Evolutionary conservation across 805 yeast species (phyloP).

Genomic region (Myxozyma nipponensis): DNA sequence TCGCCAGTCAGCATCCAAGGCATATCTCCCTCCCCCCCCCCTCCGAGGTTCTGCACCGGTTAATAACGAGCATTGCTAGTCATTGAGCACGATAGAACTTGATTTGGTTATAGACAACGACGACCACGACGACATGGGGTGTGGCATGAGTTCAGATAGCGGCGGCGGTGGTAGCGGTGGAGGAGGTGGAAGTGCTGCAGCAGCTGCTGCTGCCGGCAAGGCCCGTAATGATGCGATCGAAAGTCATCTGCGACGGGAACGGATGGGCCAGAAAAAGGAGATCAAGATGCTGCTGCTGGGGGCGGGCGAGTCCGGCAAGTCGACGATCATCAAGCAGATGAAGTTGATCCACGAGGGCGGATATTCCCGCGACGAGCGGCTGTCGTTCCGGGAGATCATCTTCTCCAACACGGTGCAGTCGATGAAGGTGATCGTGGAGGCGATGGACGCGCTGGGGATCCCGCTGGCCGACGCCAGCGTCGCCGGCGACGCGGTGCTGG

Average conservation of each 20-base stretch:
- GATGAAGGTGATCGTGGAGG: constrained; percentile 43
- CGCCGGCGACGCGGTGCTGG: constrained; percentile 20
- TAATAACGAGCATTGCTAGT: no score
- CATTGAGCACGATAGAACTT: no score
- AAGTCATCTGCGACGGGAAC: constrained; percentile 32
- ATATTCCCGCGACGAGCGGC: constrained; percentile 71
- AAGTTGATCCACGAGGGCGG: constrained; percentile 81
- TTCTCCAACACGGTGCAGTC: constrained; percentile 78
- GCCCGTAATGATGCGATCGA: constrained; percentile 47
- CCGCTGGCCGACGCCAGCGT: constrained; percentile 59
- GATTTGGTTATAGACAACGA: neutral
- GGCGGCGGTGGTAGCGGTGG: constrained; percentile 14
- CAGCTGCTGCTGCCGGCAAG: constrained; percentile 31
- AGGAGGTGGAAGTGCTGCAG: neutral
- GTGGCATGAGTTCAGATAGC: constrained; percentile 28
- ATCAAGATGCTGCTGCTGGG: constrained; percentile 62
- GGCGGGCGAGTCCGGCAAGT: constrained; percentile 93
- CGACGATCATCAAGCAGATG: constrained; percentile 88
- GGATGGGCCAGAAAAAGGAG: constrained; percentile 20
- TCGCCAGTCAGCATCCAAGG: no score
- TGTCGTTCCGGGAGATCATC: constrained; percentile 77
- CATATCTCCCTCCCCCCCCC: no score
- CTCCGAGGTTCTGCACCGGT: no score
- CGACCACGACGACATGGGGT: constrained; percentile 33
- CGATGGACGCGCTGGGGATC: constrained; percentile 59